Base-by-base conservation (phyloP, 2,329 filamentous ascomycete species). In the Drechslerella coelobrocha region DNA sequence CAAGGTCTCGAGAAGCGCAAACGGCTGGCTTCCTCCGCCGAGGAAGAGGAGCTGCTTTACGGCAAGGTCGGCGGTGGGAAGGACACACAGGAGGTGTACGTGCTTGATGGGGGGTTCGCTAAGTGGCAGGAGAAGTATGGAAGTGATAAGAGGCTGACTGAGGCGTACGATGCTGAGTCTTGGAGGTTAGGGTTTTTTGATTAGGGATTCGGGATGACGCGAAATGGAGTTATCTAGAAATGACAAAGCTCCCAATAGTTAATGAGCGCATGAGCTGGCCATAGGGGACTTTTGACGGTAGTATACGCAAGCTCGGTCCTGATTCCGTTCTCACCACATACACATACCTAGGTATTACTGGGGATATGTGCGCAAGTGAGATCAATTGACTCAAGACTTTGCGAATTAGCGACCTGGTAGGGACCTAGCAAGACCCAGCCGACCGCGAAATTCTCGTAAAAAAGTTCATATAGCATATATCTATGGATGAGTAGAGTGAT, bases 111-210 rank as follows among this genome's bases (percentile, higher is more conserved):
- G 0, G 94, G 94, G 0, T 99, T 97, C 78, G 84, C 86, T 12
- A 86, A 88, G 63, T 99, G 94, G 94, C 92, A 96, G 83, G 88
- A 95, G 80, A 82, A 84, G 74, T 89, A 88, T 79, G 93, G 92
- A 0, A 82, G 85, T 56, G 92, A 97, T 80, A 82, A 88, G 77
- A 81, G 86, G 73, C 80, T 99, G 78, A 97, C 94, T 0, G 91
- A 96, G 79, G 89, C 83, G 0, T 97, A 91, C 79, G 83, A 85
- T 61, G 91, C 90, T 80, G 91, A 96, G 80, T 81, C 97, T 52
- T 97, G 93, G 93, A 83, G 85, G 73, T 83, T 86, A 68, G 83
- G 82, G 19, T 69, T 39, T 84, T 82, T 71, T 83, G 29, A 41
- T 31, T 52, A 19, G 10, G 45, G 1, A 5, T 51, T 39, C 14